Base-by-base conservation (phyloP, 805 yeast genomes). In the Suhomyces emberorum region DNA sequence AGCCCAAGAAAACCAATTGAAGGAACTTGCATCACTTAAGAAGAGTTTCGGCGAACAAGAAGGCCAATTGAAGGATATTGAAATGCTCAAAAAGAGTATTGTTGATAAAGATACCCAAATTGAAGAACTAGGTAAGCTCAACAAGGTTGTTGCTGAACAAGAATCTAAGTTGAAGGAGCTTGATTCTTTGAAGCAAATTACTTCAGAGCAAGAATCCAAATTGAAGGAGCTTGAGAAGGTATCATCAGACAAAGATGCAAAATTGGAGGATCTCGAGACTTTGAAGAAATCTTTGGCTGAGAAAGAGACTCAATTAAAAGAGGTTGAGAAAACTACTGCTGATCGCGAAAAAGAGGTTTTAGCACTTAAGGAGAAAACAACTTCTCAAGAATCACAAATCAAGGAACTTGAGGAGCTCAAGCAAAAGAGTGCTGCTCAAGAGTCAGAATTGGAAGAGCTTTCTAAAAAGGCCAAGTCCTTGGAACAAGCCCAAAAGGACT, bases 401-500 rank as follows among this genome's bases (percentile, higher is more conserved):
- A 28, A 26, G 25, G 28, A 33, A 31, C 12, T 26, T 18, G 28
- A 28, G 4, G 28, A 12, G 16, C 33, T 18, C 8, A 27, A 23
- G 15, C 18, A 20, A 14, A 34, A 15, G 28, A 22, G 18, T 11
- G 5, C 8, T 11, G 26, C 26, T 8, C 8, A 7, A n/a, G 26
- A 7, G 26, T 7, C 7, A 11, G 26, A 23, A 23, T 6, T 8
- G 12, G n/a, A 23, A 23, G 12, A 8, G n/a, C 6, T 14, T 11
- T 7, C 7, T 11, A 14, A 18, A 15, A 28, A 24, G 15, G 15
- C 22, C 7, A 25, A 30, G 14, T 27, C 15, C 21, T 10, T n/a
- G 4, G 16, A 15, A 11, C 12, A 8, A n/a, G 22, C 16, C 37
- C 26, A 11, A 20, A 23, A 24, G 11, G 14, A 7, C n/a, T 8